These are phyloP conservation scores for Oenanthe sinensis DNA, from an alignment of 129 eudicot genomes.

Conservation along the genomic window DNA sequence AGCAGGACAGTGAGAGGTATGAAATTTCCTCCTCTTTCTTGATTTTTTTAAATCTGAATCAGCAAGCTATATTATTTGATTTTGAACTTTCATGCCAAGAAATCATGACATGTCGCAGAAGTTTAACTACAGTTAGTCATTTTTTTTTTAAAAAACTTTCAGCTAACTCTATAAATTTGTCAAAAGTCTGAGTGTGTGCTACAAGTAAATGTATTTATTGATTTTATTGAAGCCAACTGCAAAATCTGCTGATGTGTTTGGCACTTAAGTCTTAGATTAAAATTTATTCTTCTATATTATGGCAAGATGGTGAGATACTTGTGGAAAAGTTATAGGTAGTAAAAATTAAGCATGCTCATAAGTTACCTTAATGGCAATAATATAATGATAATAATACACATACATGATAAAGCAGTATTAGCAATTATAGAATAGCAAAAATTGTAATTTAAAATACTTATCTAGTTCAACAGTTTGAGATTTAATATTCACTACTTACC, in stretches of 20 bases:
- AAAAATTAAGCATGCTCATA: neutral
- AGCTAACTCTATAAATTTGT: neutral
- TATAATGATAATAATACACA: neutral
- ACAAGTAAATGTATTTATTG: neutral
- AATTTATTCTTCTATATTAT: neutral
- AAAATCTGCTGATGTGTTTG: neutral
- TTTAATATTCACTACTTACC: conserved; percentile 32
- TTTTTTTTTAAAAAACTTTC: neutral
- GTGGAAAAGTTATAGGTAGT: neutral
- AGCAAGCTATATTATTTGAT: neutral
- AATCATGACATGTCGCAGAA: neutral
- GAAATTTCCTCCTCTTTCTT: neutral
- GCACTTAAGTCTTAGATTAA: neutral
- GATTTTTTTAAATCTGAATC: neutral
- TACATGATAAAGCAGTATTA: neutral
- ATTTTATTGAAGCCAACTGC: neutral
- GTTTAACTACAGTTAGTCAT: neutral
- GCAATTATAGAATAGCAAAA: neutral
- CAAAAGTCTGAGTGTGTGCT: neutral
- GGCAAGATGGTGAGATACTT: neutral
- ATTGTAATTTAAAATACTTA: neutral
- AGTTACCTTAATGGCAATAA: neutral
- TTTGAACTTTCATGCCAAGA: neutral
- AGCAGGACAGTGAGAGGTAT: neutral
- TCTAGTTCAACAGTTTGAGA: neutral